Evolutionary conservation across 1,139 yeast genomes (phyloP).

Genomic region (Candida labiduridarum): DNA sequence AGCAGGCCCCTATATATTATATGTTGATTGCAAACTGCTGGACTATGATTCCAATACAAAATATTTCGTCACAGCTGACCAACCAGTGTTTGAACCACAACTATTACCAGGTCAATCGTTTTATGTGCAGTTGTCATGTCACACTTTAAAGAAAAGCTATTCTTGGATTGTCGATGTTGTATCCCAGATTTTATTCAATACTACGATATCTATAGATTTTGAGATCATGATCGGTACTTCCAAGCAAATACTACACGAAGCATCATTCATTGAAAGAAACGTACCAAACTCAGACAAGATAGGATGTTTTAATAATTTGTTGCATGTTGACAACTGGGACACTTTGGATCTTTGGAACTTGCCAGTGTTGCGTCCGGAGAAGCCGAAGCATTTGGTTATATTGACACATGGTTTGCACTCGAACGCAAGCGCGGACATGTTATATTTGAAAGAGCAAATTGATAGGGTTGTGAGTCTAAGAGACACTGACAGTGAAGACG

Average conservation of each 20-base stretch:
- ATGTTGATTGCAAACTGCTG: constrained; percentile 74
- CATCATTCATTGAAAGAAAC: constrained; percentile 29
- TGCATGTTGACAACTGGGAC: constrained; percentile 53
- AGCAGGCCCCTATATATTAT: constrained; percentile 88
- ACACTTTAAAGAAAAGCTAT: constrained; percentile 43
- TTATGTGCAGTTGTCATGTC: constrained; percentile 47
- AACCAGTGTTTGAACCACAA: constrained; percentile 71
- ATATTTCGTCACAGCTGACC: constrained; percentile 67
- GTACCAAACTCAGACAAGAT: constrained; percentile 31
- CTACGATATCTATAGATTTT: constrained; percentile 67
- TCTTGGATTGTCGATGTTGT: constrained; percentile 86
- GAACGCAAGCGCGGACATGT: constrained; percentile 86
- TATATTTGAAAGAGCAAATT: constrained; percentile 79
- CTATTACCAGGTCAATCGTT: constrained; percentile 62
- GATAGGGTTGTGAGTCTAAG: constrained; percentile 52
- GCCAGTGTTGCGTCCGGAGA: constrained; percentile 45
- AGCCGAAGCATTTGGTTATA: constrained; percentile 71
- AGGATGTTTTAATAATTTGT: constrained; percentile 27
- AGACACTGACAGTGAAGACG: constrained; percentile 48
- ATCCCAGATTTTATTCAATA: constrained; percentile 79
- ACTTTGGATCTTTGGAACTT: constrained; percentile 77
- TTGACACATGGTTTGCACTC: constrained; percentile 93
- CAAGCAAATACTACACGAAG: constrained; percentile 44
- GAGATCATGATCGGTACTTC: constrained; percentile 65
- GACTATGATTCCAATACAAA: constrained; percentile 59